Base-by-base conservation (phyloP, 2,329 filamentous ascomycete species). In the Alternaria triticina region DNA sequence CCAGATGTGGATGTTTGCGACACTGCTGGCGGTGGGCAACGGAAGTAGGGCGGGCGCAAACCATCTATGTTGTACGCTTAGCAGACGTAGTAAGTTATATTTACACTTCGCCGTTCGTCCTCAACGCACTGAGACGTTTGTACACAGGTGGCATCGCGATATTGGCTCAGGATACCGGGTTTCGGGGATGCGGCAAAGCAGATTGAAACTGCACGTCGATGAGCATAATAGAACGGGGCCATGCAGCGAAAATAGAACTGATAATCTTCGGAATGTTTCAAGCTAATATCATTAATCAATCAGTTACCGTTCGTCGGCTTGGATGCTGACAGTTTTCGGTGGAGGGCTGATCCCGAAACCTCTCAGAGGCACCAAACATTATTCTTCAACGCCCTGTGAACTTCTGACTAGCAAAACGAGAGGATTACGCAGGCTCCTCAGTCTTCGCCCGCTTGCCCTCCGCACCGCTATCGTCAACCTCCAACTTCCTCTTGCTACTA, bases 361-460 rank as follows among this genome's bases (percentile, higher is more conserved):
- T 17, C n/a, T 3, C 36, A 49, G 5, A 49, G n/a, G n/a, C 28
- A 49, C 22, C 25, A 30, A 13, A 1, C 47, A 30, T 30, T 10
- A 4, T 6, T 50, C n/a, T 3, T 50, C n/a, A 20, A 9, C 11
- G 10, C 12, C 5, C 17, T 20, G n/a, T 20, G 7, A 8, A 13
- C 10, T 30, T 30, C 5, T 20, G 6, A 6, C 25, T 6, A n/a
- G 5, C 10, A 3, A 25, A 12, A 5, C 15, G 30, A 20, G 10
- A 5, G 7, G 6, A 20, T 23, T 49, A 65, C 20, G 36, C 40
- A 6, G 69, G 67, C 61, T 79, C 76, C 46, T 79, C 75, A 0
- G 75, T 79, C 67, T 73, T 79, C 6, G 72, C 74, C 45, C 77
- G 67, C 64, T 79, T 79, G 1, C 73, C 76, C 40, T 71, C 70